These are phyloP conservation scores for Ceraceosorus guamensis DNA, from an alignment of 1,284 basidiomycete genomes.

Conservation along the genomic window DNA sequence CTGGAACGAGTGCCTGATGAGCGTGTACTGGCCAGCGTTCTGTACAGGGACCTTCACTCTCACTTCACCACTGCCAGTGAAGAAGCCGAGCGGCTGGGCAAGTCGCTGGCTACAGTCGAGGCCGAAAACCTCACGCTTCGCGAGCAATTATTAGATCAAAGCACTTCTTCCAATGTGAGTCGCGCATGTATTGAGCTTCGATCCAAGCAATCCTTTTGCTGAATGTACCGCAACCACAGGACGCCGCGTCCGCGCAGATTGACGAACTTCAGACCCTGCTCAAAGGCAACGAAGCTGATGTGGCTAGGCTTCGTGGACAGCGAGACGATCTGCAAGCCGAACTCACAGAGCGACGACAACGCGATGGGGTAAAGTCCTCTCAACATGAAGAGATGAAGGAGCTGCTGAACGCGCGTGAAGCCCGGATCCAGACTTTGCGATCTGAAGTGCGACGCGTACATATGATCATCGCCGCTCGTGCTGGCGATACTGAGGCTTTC, in stretches of 20 bases:
- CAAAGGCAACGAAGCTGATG: conserved; percentile 61
- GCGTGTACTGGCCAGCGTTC: conserved; percentile 8
- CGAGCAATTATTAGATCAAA: conserved; percentile 23
- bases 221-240: neutral
- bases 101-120: conserved; percentile 13
- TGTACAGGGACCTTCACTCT: conserved; percentile 15
- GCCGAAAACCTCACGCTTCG: conserved; percentile 34
- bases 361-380: conserved; percentile 37
- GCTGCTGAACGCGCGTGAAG: conserved; percentile 53
- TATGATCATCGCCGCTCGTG: conserved; percentile 66
- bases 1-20: conserved; percentile 14
- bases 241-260: conserved; percentile 27
- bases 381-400: conserved; percentile 44
- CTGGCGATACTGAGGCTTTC: conserved; percentile 58
- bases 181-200: too few species aligned
- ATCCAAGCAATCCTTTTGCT: too few species aligned
- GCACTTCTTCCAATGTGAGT: neutral
- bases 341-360: conserved; percentile 33
- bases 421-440: conserved; percentile 65
- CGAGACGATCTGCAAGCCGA: conserved; percentile 31
- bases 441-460: conserved; percentile 72
- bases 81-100: conserved; percentile 14
- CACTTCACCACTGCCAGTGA: conserved; percentile 15
- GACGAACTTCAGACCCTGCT: conserved; percentile 67
- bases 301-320: conserved; percentile 17